These are phyloP conservation scores for Penicillium salamii DNA, from an alignment of 495 filamentous ascomycete genomes.

Conservation along the genomic window DNA sequence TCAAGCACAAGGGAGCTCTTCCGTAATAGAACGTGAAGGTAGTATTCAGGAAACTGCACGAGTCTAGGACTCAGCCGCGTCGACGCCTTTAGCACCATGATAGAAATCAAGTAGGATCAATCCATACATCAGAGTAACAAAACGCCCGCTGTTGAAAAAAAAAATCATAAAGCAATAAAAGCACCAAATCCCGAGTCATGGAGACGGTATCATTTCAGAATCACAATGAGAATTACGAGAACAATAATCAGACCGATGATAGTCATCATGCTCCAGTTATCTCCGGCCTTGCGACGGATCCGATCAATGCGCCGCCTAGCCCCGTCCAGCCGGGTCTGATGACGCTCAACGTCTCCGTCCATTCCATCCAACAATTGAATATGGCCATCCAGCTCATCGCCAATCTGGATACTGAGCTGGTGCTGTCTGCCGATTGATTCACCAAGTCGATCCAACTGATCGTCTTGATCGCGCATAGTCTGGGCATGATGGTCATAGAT, in stretches of 20 bases:
- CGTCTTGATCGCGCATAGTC: constrained; percentile 82
- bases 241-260: constrained; percentile 75
- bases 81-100: constrained; percentile 15
- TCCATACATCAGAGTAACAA: constrained; percentile 1
- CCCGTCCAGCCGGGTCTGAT: constrained; percentile 68
- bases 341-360: constrained; percentile 77
- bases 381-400: constrained; percentile 91
- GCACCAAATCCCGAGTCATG: neutral
- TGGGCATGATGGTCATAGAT: constrained; percentile 80
- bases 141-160: constrained; percentile 27
- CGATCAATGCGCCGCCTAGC: constrained; percentile 68
- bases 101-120: constrained; percentile 7
- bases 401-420: constrained; percentile 92
- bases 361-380: constrained; percentile 85
- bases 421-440: constrained; percentile 86
- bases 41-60: neutral
- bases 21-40: no score
- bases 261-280: constrained; percentile 76
- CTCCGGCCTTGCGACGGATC: constrained; percentile 68
- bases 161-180: no score
- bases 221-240: constrained; percentile 71
- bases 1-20: no score
- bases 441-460: constrained; percentile 83
- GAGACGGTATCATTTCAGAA: constrained; percentile 59
- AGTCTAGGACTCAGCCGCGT: constrained; percentile 1